These are phyloP conservation scores for Amborella trichopoda DNA, from an alignment of 164 flowering plant genomes.

Conservation along the genomic window DNA sequence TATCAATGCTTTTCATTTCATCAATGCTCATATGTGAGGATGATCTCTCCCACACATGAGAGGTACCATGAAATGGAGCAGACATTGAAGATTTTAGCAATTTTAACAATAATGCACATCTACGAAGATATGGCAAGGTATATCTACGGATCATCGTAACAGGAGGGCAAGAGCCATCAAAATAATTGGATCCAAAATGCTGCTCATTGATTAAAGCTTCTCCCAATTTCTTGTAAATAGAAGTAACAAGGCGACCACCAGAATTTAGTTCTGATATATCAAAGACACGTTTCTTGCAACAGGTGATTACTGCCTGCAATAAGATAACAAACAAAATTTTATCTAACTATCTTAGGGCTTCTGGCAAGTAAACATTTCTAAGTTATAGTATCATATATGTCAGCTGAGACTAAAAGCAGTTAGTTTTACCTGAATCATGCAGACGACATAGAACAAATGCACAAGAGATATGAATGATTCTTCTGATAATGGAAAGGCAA, in stretches of 20 bases:
- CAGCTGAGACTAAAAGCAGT: too few species aligned
- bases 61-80: slow-evolving; percentile 34
- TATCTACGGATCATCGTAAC: slow-evolving; percentile 42
- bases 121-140: slow-evolving; percentile 67
- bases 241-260: slow-evolving; percentile 34
- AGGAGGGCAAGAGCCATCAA: slow-evolving; percentile 35
- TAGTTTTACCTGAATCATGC: slow-evolving; percentile 61
- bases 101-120: slow-evolving; percentile 79
- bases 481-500: slow-evolving; percentile 40
- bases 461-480: slow-evolving; percentile 64
- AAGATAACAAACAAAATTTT: slow-evolving; percentile 1
- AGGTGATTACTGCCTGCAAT: slow-evolving; percentile 53
- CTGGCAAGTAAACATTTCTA: too few species aligned
- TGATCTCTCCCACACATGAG: slow-evolving; percentile 18
- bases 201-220: slow-evolving; percentile 25
- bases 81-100: slow-evolving; percentile 35
- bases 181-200: slow-evolving; percentile 45
- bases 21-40: slow-evolving; percentile 13
- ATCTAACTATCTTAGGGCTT: too few species aligned
- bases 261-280: slow-evolving; percentile 17
- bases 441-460: slow-evolving; percentile 67
- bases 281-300: slow-evolving; percentile 14
- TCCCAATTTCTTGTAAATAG: slow-evolving; percentile 32
- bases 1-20: slow-evolving; percentile 11
- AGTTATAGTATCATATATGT: too few species aligned